Base-by-base conservation (phyloP, 306 rosid species). In the Sechiopsis laciniata region DNA sequence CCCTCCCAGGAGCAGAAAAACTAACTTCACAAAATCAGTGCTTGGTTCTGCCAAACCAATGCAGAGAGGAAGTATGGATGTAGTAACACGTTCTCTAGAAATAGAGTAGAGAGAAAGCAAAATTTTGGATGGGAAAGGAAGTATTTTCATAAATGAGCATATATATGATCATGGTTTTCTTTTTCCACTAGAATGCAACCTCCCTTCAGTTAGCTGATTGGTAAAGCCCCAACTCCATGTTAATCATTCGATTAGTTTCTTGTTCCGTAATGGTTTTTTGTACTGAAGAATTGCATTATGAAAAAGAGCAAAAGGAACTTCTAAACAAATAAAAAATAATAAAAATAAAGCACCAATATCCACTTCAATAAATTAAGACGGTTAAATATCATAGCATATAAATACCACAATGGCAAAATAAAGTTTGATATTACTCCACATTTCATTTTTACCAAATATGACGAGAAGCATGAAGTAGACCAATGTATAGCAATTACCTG, bases 401-500 rank as follows among this genome's bases (percentile, higher is more conserved):
- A 12, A 59, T 59, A 15, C 64, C 54, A 37, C 29, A 65, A 63
- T 7, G 22, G n/a, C 45, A 63, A 15, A 35, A 32, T 9, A 42
- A 65, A 65, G 51, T 37, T 65, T 24, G 17, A 4, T 37, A 65
- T 46, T n/a, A 37, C 45, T 37, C 8, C 0, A 37, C 45, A 37
- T 37, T 37, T 37, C 8, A 37, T 37, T 37, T 37, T 37, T 45
- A 16, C 9, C 61, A 51, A 32, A 20, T 55, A 24, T 67, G 72
- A n/a, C 1, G 13, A 72, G 32, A 72, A n/a, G 37, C 52, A 72
- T 11, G 37, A 29, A 17, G 76, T 17, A 9, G 11, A 68, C 73
- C 37, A 72, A 56, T 29, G 32, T 55, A 52, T 7, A 50, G 16
- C 35, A 70, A 63, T 59, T 40, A 94, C 99, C 99, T 91, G 99